These are phyloP conservation scores for Lachancea kluyveri DNA, from an alignment of 805 yeast genomes.

Conservation along the genomic window DNA sequence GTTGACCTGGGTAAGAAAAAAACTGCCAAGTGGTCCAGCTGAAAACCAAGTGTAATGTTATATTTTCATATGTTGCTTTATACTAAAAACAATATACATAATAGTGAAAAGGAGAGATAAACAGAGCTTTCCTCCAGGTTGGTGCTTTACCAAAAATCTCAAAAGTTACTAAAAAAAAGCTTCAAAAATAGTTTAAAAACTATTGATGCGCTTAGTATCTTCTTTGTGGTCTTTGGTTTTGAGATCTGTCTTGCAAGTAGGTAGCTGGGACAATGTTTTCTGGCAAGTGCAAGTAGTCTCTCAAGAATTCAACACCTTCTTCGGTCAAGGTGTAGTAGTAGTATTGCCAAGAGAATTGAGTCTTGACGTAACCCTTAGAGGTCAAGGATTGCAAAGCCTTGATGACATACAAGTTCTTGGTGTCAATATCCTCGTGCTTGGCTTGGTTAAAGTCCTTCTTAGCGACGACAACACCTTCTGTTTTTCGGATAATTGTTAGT, in stretches of 20 bases:
- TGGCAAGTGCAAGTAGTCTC: slow-evolving; percentile 98
- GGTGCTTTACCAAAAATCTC: no score
- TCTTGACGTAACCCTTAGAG: slow-evolving; percentile 98
- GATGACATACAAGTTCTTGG: slow-evolving; percentile 96
- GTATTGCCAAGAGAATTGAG: slow-evolving; percentile 99
- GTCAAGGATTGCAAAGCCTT: slow-evolving; percentile 99
- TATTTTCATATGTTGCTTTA: slow-evolving; percentile 7
- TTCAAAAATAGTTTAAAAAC: no score
- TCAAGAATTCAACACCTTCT: slow-evolving; percentile 97
- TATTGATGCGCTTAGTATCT: slow-evolving; percentile 7
- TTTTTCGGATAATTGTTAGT: slow-evolving; percentile 11
- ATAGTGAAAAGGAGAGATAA: neutral
- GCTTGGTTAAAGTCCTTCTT: slow-evolving; percentile 97
- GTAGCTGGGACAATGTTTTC: slow-evolving; percentile 98
- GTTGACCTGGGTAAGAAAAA: no score
- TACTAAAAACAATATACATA: slow-evolving; percentile 5
- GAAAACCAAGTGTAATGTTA: slow-evolving; percentile 5
- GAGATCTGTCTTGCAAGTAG: slow-evolving; percentile 91
- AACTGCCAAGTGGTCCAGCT: no score
- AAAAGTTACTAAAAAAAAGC: no score
- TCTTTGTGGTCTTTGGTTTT: slow-evolving; percentile 63
- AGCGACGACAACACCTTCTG: slow-evolving; percentile 99
- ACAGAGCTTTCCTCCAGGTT: no score
- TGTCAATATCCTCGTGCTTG: slow-evolving; percentile 96
- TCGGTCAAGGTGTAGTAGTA: slow-evolving; percentile 99